Evolutionary conservation across 1,284 basidiomycete species (phyloP), one percentile per base, ranked within the genome.

Genomic region (Leccinum ponderosum): DNA sequence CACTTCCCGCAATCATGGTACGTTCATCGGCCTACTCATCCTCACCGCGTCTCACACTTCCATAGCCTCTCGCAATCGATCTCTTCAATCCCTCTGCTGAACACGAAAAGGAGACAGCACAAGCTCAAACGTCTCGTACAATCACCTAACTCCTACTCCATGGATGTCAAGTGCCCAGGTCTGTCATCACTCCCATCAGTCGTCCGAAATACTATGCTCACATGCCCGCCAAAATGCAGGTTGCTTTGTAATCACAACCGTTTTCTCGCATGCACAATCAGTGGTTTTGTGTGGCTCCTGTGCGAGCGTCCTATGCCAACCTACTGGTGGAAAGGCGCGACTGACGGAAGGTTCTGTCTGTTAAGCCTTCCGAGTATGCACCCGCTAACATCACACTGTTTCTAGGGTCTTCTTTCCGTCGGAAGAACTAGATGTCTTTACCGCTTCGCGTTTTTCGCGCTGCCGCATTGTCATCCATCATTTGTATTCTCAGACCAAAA

Each of bases 101-200:
- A 78, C 81, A 89, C 71, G 91, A 96, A 83, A 90, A n/a, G 83
- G 80, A 89, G 84, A 81, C 93, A 89, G 79, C 94, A 98, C 90
- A 99, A 99, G 87, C 93, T 98, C 81, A 99, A 99, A 89, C 91
- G 96, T 78, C 89, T 99, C 74, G 97, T 99, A 73, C 97, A 98
- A 82, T 92, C 89, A 66, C 95, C 95, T 68, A 95, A 97, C 83
- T 97, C 95, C 53, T 98, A 96, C 84, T 99, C 98, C 84, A 99
- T 99, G 97, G 97, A 99, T 78, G 96, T 99, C 75, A 99, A 99
- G 83, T 99, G 97, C 84, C 92, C 97, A 74, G 94, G 95, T 92
- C 62, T 66, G 86, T 61, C n/a, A 37, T 29, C 22, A 35, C 6
- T 79, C n/a, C 11, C 9, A n/a, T 52, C 4, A 8, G 47, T 22